phyloP scores from a whole-genome alignment of 805 yeast genomes.

The Saccharomycopsis fibuligera region DNA sequence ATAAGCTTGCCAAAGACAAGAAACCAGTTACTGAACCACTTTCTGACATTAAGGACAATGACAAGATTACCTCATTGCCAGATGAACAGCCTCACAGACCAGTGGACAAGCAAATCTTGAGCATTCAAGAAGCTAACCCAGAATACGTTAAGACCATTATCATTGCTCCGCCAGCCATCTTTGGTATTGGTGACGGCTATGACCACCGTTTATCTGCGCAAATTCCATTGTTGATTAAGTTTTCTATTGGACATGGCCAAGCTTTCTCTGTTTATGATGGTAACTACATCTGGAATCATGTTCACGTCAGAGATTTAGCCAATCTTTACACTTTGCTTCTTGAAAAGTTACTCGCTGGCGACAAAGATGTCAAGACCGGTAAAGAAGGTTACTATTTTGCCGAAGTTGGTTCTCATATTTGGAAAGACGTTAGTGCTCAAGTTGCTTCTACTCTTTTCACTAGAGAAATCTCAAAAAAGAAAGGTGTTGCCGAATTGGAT shows the following conservation, averaged over 20 bases:
- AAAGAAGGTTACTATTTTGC: slow-evolving; percentile 34
- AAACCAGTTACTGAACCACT: slow-evolving; percentile 24
- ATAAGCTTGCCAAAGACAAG: slow-evolving; percentile 18
- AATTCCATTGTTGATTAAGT: slow-evolving; percentile 27
- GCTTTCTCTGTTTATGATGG: slow-evolving; percentile 30
- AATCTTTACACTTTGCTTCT: slow-evolving; percentile 28
- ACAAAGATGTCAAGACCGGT: slow-evolving; percentile 27
- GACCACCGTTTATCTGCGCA: slow-evolving; percentile 29
- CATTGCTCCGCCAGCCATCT: slow-evolving; percentile 32
- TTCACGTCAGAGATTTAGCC: slow-evolving; percentile 33
- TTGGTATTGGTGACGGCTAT: slow-evolving; percentile 31
- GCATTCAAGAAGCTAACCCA: slow-evolving; percentile 29
- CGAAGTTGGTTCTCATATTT: slow-evolving; percentile 28
- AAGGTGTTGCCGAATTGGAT: slow-evolving; percentile 22
- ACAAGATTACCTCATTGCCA: slow-evolving; percentile 27
- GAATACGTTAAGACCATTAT: slow-evolving; percentile 27
- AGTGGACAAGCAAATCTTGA: slow-evolving; percentile 29
- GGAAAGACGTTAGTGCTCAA: slow-evolving; percentile 28
- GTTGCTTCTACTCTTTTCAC: slow-evolving; percentile 24
- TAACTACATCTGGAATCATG: slow-evolving; percentile 31
- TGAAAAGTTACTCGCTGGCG: slow-evolving; percentile 23
- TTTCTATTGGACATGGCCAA: slow-evolving; percentile 23
- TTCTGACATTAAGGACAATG: slow-evolving; percentile 26
- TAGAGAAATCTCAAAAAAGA: slow-evolving; percentile 20
- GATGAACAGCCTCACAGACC: slow-evolving; percentile 30